Evolutionary conservation across 257 asterid species (phyloP), one percentile per base, ranked within the genome.

Genomic region (Jaltomata sinuosa): DNA sequence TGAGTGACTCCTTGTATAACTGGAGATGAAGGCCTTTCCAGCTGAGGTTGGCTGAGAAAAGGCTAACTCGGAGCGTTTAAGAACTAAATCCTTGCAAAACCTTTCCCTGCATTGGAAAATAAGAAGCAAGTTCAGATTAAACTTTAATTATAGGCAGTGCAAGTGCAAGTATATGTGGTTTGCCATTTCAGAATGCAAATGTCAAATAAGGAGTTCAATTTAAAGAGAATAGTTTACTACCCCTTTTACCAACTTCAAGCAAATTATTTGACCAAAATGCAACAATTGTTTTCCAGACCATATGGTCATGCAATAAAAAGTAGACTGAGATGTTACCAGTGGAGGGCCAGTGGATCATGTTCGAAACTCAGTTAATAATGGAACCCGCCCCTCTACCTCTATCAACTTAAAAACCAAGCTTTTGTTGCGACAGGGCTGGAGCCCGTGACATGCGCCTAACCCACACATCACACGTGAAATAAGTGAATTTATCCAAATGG

Each of bases 21-120:
- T 88, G 87, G 91, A 92, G 62, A 93, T 87, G 85, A 95, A 82
- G 19, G 92, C 91, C 88, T 83, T 91, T 57, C 97, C 97, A 22
- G 83, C 89, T 71, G 94, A 90, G 34, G 97, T 93, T 69, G 98
- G 98, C 85, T 92, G 94, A 85, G 99, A 92, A 88, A 91, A 91
- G 18, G 98, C 98, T 61, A 94, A 76, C 79, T 90, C 87, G 2
- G 86, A 72, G 15, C 31, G 88, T 47, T 87, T 59, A 6, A 93
- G 94, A 85, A 47, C 68, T 85, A 81, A 36, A 84, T 83, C 94
- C 1, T 80, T 36, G 87, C 92, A 87, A 87, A 94, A 95, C 85
- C 91, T 93, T 87, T 77, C 89, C 94, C 98, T 93, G 93, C 82
- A 84, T 59, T 32, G n/a, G 83, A 84, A 45, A 52, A 76, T 76